These are phyloP conservation scores for Aspergillus viridinutans DNA, from an alignment of 2,329 filamentous ascomycete species.

Conservation along the genomic window DNA sequence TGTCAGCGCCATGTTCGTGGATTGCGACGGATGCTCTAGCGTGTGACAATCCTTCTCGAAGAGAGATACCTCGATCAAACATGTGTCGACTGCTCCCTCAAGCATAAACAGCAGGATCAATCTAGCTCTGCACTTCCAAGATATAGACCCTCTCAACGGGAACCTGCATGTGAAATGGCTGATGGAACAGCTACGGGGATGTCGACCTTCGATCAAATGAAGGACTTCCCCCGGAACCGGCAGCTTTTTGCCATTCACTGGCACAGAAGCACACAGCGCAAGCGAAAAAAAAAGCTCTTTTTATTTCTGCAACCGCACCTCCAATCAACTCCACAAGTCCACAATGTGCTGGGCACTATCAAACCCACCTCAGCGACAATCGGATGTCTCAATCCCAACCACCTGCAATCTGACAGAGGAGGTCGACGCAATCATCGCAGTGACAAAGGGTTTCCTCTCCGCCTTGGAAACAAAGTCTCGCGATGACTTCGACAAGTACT, in stretches of 20 bases:
- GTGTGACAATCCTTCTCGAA: not conserved
- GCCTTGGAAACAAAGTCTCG: constrained; percentile 29
- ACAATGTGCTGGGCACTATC: constrained; percentile 16
- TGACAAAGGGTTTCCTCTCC: constrained; percentile 26
- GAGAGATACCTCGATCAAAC: not conserved
- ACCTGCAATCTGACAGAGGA: constrained; percentile 7
- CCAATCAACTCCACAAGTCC: not conserved
- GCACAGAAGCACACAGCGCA: not conserved
- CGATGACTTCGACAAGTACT: constrained; percentile 31
- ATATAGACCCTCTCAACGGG: not conserved
- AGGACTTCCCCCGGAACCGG: not conserved
- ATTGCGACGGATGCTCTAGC: not conserved
- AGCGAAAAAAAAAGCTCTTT: not conserved
- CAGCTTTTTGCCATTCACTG: not conserved
- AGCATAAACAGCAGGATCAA: not conserved
- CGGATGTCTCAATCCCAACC: not conserved
- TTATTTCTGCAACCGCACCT: not conserved
- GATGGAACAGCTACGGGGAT: not conserved
- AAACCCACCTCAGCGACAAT: not conserved
- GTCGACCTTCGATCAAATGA: not conserved
- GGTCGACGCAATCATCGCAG: constrained; percentile 23
- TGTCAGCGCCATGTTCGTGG: not conserved
- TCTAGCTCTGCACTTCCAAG: not conserved
- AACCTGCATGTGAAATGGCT: not conserved
- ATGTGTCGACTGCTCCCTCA: not conserved